Evolutionary conservation across 1,139 yeast genomes (phyloP).

Genomic region (Blastobotrys persicus): DNA sequence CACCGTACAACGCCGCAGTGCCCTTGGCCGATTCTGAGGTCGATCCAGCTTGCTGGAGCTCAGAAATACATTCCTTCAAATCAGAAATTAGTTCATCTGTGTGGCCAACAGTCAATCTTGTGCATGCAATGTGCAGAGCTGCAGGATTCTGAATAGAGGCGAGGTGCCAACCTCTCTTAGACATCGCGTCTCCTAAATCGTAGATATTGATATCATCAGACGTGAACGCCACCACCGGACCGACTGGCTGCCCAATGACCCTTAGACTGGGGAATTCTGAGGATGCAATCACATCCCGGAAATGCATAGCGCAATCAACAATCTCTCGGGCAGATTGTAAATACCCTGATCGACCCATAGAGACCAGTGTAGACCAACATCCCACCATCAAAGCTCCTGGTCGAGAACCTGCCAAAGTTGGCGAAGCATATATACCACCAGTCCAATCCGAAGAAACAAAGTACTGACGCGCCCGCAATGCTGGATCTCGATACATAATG

Average conservation of each 20-base stretch:
- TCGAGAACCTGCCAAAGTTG: constrained; percentile 93
- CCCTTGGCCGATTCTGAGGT: constrained; percentile 37
- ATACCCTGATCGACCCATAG: constrained; percentile 80
- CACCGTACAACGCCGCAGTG: constrained; percentile 90
- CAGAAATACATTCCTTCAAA: constrained; percentile 49
- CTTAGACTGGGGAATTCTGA: constrained; percentile 52
- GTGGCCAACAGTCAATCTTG: constrained; percentile 63
- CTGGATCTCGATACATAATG: constrained; percentile 74
- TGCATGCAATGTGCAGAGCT: constrained; percentile 86
- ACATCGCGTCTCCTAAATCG: constrained; percentile 67
- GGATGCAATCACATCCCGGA: constrained; percentile 49
- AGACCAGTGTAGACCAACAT: constrained; percentile 90
- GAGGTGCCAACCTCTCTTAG: constrained; percentile 82
- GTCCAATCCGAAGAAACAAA: constrained; percentile 83
- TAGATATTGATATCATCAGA: constrained; percentile 63
- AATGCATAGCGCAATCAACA: constrained; percentile 57
- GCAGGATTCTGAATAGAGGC: constrained; percentile 84
- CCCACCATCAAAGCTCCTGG: constrained; percentile 98
- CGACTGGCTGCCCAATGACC: constrained; percentile 80
- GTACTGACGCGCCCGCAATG: constrained; percentile 76
- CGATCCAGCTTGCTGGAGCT: constrained; percentile 39
- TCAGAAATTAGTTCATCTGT: constrained; percentile 61
- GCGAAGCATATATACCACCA: constrained; percentile 95
- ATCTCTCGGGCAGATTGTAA: constrained; percentile 62
- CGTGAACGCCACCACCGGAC: constrained; percentile 77